Evolutionary conservation across 2,329 filamentous ascomycete species (phyloP).

Genomic region (Hymenoscyphus salicellus): DNA sequence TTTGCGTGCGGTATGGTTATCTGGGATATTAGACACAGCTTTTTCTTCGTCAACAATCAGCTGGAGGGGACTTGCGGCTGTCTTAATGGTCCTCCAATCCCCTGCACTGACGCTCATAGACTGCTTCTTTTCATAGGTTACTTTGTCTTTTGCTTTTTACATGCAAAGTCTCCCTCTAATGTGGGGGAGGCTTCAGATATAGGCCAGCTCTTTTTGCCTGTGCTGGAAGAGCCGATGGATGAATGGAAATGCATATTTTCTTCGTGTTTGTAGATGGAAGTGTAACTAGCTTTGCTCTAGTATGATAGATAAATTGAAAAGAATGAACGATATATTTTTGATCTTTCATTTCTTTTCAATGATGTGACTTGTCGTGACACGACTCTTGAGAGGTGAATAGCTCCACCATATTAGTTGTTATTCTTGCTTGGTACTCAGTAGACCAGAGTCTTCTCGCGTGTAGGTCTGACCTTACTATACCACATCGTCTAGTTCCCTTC

Average conservation of each 20-base stretch:
- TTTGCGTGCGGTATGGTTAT: constrained; percentile 22
- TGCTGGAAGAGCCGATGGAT: neutral
- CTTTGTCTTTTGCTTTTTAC: neutral
- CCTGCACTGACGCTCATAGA: constrained; percentile 1
- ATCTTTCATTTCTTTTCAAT: constrained; percentile 1
- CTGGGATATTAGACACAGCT: constrained; percentile 16
- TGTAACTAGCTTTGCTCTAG: constrained; percentile 6
- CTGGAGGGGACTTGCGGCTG: constrained; percentile 11
- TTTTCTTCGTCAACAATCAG: constrained; percentile 6
- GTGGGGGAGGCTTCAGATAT: neutral
- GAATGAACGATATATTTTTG: constrained; percentile 1
- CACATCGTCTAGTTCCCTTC: no score
- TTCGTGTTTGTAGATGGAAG: neutral
- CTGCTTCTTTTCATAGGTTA: constrained; percentile 8
- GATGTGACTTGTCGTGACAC: neutral
- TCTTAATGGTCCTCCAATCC: constrained; percentile 9
- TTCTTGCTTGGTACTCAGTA: no score
- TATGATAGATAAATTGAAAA: constrained; percentile 11
- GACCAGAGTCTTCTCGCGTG: no score
- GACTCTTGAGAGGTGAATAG: neutral
- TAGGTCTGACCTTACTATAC: no score
- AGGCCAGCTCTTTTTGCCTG: constrained; percentile 1
- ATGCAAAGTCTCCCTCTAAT: neutral
- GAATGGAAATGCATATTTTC: neutral
- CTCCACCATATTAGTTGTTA: no score